Conservation (phyloP, 2,329 filamentous ascomycete genomes). For the Ophiostoma sp. region DNA sequence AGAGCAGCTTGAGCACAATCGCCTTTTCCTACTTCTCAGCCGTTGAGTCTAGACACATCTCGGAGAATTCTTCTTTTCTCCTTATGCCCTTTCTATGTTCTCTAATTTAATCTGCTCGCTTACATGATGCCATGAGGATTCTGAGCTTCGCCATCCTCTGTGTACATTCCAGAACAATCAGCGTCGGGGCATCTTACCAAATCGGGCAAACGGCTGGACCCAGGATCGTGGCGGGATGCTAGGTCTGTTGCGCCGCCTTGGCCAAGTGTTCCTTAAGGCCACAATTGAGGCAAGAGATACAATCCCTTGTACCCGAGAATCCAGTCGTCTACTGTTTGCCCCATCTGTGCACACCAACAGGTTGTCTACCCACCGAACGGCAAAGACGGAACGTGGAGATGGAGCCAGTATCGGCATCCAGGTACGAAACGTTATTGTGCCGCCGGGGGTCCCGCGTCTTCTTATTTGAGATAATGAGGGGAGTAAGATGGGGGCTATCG, state of each 20-base stretch:
- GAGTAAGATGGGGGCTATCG: not conserved
- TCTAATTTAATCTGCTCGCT: not conserved
- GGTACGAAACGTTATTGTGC: conserved; percentile 4
- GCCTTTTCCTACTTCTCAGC: not conserved
- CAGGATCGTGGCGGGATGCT: not conserved
- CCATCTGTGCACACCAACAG: conserved; percentile 10
- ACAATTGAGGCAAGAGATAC: not conserved
- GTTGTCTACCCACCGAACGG: not conserved
- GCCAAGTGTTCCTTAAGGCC: not conserved
- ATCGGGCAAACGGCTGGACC: not conserved
- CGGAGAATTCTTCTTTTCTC: not conserved
- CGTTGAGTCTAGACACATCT: not conserved
- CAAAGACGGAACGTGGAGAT: not conserved
- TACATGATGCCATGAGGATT: not conserved
- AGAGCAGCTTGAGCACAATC: not conserved
- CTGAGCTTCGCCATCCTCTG: not conserved
- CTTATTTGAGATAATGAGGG: not conserved
- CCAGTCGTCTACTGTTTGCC: not conserved
- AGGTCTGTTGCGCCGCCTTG: not conserved
- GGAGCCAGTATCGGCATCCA: not conserved
- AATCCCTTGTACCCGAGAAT: not conserved
- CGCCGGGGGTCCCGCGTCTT: not conserved
- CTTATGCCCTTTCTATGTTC: not conserved
- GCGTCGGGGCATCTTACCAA: not conserved
- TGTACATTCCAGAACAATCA: too few species aligned